These are phyloP conservation scores for Penicillium sp. DNA, from an alignment of 2,329 filamentous ascomycete species.

Conservation along the genomic window DNA sequence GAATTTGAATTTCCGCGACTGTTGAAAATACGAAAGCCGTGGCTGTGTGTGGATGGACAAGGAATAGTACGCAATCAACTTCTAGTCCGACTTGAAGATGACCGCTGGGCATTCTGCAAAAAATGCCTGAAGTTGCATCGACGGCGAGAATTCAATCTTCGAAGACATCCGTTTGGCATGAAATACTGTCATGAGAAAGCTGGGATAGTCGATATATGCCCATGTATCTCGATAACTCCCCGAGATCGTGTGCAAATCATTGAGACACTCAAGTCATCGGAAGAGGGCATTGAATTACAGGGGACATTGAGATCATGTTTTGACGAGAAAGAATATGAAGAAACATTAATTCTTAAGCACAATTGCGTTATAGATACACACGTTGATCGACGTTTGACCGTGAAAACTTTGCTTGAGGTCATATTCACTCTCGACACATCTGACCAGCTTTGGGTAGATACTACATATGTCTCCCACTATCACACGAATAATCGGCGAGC, in stretches of 20 bases:
- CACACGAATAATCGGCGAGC: background rate
- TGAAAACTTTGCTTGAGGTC: background rate
- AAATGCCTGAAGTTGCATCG: background rate
- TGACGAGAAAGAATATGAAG: background rate
- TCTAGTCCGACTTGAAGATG: background rate
- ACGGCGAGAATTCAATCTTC: background rate
- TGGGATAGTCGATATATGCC: background rate
- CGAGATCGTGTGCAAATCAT: background rate
- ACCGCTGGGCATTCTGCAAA: background rate
- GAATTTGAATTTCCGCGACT: slow-evolving; percentile 2
- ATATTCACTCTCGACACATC: background rate
- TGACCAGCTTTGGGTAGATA: background rate
- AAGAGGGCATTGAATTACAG: background rate
- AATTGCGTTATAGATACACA: background rate
- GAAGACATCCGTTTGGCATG: background rate
- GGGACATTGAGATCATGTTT: background rate
- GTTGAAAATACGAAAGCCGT: background rate
- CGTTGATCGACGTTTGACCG: background rate
- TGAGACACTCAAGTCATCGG: background rate
- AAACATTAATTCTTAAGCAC: background rate
- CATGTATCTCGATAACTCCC: background rate
- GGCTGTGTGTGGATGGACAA: background rate
- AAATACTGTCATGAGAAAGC: background rate
- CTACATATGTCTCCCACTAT: background rate
- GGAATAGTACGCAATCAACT: background rate